phyloP scores from a whole-genome alignment of 192 early-diverging fungal species.

The Umbelopsis isabellina region DNA sequence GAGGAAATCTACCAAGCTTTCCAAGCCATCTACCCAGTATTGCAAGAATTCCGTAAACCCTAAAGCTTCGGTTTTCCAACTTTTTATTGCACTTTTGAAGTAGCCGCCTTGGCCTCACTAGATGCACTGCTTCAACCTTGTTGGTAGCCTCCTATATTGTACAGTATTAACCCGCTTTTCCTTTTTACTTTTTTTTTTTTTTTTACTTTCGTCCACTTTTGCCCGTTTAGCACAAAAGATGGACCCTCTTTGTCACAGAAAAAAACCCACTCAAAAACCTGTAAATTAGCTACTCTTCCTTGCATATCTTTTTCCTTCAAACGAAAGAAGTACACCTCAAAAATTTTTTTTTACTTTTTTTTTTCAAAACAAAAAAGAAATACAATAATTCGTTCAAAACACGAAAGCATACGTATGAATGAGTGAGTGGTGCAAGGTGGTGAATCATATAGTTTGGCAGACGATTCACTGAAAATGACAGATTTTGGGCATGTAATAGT shows the following conservation, averaged over 20 bases:
- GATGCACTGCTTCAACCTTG: neutral
- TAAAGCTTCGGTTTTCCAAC: constrained; percentile 31
- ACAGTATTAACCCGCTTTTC: constrained; percentile 16
- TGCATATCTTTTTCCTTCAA: neutral
- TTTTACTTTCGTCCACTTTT: neutral
- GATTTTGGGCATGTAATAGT: too few relatives aligned
- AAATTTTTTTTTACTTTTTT: too few relatives aligned
- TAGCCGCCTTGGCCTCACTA: neutral
- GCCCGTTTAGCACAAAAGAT: neutral
- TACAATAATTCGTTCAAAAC: too few relatives aligned
- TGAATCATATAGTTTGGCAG: too few relatives aligned
- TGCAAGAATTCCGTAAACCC: constrained; percentile 84
- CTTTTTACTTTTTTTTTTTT: neutral
- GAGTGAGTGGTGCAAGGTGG: too few relatives aligned
- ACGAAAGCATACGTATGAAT: too few relatives aligned
- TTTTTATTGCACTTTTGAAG: neutral
- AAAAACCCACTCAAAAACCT: constrained; percentile 1
- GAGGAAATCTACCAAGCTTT: constrained; percentile 99
- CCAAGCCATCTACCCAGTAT: constrained; percentile 96
- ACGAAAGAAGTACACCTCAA: constrained; percentile 15
- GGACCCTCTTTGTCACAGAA: neutral
- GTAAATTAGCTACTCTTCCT: constrained; percentile 20
- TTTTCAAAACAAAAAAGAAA: too few relatives aligned
- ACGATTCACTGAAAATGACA: too few relatives aligned
- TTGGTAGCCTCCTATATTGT: constrained; percentile 11